Conservation (phyloP, 768 basidiomycete species). For the Russula sp. region DNA sequence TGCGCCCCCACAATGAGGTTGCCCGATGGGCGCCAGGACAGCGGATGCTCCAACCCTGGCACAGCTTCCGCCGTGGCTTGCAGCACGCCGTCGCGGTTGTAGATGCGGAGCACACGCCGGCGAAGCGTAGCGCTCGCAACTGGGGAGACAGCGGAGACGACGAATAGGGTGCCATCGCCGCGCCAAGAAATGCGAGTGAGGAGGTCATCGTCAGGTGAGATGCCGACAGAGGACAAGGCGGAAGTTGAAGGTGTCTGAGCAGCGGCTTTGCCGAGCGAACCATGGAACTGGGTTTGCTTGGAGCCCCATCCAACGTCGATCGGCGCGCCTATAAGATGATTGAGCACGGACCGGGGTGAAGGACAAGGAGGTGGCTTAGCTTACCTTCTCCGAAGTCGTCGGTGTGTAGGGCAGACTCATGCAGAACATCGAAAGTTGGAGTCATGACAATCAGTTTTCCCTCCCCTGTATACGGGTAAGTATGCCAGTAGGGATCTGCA, state of each 20-base stretch:
- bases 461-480: conserved; percentile 42
- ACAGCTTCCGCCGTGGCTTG: conserved; percentile 84
- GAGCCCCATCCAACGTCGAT: conserved; percentile 99
- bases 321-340: conserved; percentile 56
- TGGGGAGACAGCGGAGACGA: conserved; percentile 46
- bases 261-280: conserved; percentile 84
- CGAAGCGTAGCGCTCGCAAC: conserved; percentile 30
- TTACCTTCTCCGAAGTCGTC: conserved; percentile 82
- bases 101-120: conserved; percentile 63
- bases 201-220: conserved; percentile 65
- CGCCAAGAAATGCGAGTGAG: conserved; percentile 83
- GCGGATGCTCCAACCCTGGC: conserved; percentile 70
- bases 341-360: neutral
- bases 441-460: conserved; percentile 86
- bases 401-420: conserved; percentile 66
- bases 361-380: neutral
- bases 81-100: conserved; percentile 64
- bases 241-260: conserved; percentile 45
- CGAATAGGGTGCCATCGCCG: conserved; percentile 87
- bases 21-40: conserved; percentile 87
- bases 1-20: conserved; percentile 79
- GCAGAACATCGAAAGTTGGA: conserved; percentile 79
- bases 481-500: neutral
- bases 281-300: conserved; percentile 95
- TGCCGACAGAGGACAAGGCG: conserved; percentile 36